Evolutionary conservation across 768 basidiomycete genomes (phyloP), one percentile per base, ranked within the genome.

Genomic region (Lactarius trivialis): DNA sequence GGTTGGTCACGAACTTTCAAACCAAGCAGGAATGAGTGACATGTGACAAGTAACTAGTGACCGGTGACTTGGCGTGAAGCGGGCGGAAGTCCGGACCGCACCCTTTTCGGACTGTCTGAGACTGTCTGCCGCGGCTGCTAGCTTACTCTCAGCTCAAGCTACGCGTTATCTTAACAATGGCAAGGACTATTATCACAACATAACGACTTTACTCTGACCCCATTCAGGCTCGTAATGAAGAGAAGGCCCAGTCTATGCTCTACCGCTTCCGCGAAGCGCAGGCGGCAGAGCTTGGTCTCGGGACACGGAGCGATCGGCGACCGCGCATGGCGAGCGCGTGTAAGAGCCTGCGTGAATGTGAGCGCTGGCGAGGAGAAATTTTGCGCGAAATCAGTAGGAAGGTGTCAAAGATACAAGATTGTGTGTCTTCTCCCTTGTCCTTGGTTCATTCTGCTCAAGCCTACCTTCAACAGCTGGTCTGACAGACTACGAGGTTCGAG

Each of bases 261-360:
- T 92, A 93, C 72, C 91, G 93, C 61, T 98, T 99, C 76, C 89
- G 96, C 58, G 94, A 98, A 76, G 91, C 92, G 50, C 96, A 99
- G 72, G 94, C 93, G 0, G 89, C 90, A 36, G 95, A 98, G 78
- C 86, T 98, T 68, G 95, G 96, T 39, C 82, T 99, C 26, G 89
- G 89, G 36, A 88, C 89, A 17, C 84, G 91, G 51, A 79, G 76
- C 11, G 95, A 95, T 73, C 84, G 86, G n/a, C 79, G 95, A 41
- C 96, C 94, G 49, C 82, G 89, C 58, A 91, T 98, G 88, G 94
- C 96, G 12, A 89, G 88, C 67, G 82, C 85, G 14, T 95, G 93
- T 72, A 95, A 95, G 74, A 94, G 89, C 69, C 72, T 98, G 68
- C 79, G 92, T 39, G 94, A 98, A 53, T 95, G 93, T 69, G 96